Evolutionary conservation across 495 filamentous ascomycete species (phyloP).

Genomic region (Neurospora sp.): DNA sequence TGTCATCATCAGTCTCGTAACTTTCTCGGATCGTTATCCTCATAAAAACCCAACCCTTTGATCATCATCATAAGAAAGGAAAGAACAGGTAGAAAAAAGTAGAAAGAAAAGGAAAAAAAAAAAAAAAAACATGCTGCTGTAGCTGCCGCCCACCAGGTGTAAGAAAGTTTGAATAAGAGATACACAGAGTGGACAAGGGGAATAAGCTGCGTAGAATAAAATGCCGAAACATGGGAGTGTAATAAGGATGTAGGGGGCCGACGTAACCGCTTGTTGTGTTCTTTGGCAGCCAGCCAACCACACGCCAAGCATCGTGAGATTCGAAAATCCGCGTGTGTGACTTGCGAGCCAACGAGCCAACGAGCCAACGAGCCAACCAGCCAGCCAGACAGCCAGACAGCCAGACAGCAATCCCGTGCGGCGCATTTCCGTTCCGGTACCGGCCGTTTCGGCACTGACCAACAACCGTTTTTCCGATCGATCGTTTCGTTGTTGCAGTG

Average conservation of each 20-base stretch:
- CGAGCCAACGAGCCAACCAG: not conserved
- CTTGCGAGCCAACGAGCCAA: not conserved
- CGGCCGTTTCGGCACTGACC: not conserved
- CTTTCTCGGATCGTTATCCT: not conserved
- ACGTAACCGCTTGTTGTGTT: not conserved
- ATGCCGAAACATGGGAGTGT: not conserved
- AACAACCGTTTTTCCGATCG: not conserved
- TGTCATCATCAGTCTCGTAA: not conserved
- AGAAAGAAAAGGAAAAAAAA: not conserved
- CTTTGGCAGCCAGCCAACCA: not conserved
- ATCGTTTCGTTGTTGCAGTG: not conserved
- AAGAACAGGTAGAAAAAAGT: not conserved
- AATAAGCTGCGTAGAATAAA: not conserved
- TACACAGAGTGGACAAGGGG: not conserved
- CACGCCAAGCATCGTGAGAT: not conserved
- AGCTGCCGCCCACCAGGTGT: not conserved
- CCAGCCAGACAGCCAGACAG: not conserved
- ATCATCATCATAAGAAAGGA: constrained; percentile 2
- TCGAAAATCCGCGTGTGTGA: not conserved
- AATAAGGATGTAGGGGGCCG: not conserved
- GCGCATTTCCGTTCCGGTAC: not conserved
- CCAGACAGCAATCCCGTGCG: not conserved
- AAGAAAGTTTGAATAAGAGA: not conserved
- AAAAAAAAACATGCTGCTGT: constrained; percentile 5
- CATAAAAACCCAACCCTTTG: not conserved